Conservation (phyloP, 2,329 filamentous ascomycete genomes). For the Sclerotinia subarctica region DNA sequence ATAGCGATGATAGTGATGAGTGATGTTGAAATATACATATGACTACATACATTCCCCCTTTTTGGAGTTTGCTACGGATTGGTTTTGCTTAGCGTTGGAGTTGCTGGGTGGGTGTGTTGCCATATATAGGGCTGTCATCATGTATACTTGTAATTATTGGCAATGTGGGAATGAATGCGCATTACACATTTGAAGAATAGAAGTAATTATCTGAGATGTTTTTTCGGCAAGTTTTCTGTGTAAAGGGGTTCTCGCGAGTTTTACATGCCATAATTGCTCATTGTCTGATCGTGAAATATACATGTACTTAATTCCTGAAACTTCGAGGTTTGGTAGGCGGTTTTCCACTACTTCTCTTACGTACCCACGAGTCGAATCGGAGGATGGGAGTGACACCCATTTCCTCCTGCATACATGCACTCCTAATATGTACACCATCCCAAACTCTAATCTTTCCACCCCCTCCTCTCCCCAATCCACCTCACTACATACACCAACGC, state of each 20-base stretch:
- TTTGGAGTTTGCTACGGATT: neutral
- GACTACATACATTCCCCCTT: neutral
- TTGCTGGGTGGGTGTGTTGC: neutral
- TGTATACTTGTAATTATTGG: neutral
- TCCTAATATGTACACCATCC: neutral
- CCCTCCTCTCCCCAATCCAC: conserved; percentile 50
- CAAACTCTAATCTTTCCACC: conserved; percentile 34
- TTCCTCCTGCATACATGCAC: too few species aligned
- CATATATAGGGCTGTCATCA: neutral
- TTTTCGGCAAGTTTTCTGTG: neutral
- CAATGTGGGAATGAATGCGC: neutral
- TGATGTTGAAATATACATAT: neutral
- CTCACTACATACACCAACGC: conserved; percentile 72
- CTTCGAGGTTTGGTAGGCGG: neutral
- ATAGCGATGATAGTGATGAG: conserved; percentile 15
- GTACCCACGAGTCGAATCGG: neutral
- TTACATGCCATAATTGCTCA: neutral
- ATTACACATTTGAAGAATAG: neutral
- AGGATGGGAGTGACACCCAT: neutral
- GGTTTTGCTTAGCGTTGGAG: neutral
- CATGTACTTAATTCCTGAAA: neutral
- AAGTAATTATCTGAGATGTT: neutral
- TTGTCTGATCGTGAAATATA: neutral
- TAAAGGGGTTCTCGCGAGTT: neutral
- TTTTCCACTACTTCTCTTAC: neutral